Evolutionary conservation across 805 yeast genomes (phyloP).

Genomic region (Suhomyces kilbournensis): DNA sequence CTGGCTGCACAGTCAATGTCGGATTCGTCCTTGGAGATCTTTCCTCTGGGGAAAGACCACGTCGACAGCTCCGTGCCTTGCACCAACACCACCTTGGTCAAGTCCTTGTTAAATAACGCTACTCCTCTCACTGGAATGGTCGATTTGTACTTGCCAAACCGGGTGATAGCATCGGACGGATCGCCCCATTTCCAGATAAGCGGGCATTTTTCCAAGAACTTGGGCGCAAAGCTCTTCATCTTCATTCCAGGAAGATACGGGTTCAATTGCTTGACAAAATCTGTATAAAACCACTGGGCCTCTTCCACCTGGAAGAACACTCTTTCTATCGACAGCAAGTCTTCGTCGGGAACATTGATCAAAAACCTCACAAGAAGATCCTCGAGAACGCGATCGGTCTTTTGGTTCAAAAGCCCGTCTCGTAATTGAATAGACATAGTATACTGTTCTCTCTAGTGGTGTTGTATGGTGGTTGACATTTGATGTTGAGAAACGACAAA

Average conservation of each 20-base stretch:
- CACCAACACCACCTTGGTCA: slow-evolving; percentile 73
- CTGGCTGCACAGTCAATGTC: slow-evolving; percentile 88
- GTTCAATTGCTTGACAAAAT: slow-evolving; percentile 69
- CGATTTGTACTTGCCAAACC: slow-evolving; percentile 81
- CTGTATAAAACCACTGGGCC: slow-evolving; percentile 97
- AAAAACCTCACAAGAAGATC: slow-evolving; percentile 88
- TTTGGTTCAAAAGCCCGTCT: slow-evolving; percentile 56
- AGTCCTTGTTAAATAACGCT: slow-evolving; percentile 69
- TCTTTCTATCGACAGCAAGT: slow-evolving; percentile 73
- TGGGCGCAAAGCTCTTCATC: slow-evolving; percentile 71
- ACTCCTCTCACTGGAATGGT: slow-evolving; percentile 96
- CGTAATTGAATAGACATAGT: slow-evolving; percentile 59
- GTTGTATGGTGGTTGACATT: not conserved
- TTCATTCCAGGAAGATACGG: slow-evolving; percentile 74
- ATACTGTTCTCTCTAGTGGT: not conserved
- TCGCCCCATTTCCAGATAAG: slow-evolving; percentile 81
- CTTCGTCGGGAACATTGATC: slow-evolving; percentile 89
- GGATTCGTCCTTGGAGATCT: slow-evolving; percentile 87
- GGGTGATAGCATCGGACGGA: slow-evolving; percentile 71
- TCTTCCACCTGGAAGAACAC: slow-evolving; percentile 94
- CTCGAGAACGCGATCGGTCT: slow-evolving; percentile 72
- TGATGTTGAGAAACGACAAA: not conserved
- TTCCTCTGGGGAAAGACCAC: slow-evolving; percentile 98
- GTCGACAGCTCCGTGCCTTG: slow-evolving; percentile 75
- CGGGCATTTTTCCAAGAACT: slow-evolving; percentile 67